phyloP scores from a whole-genome alignment of 331 rosid species.

The Acacia concinna region DNA sequence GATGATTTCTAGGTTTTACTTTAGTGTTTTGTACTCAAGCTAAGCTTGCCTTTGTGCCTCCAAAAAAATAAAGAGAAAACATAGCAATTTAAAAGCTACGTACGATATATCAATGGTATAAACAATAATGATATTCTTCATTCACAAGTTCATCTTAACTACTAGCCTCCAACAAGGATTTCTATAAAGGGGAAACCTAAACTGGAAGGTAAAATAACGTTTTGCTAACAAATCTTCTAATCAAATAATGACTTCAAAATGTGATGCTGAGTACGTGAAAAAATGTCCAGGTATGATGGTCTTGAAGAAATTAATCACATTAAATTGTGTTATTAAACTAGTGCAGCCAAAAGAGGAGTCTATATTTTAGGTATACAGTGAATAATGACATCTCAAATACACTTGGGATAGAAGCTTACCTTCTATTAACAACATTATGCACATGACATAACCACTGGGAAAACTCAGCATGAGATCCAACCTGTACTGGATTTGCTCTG shows the following conservation, averaged over 20 bases:
- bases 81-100: not conserved
- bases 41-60: too few relatives aligned
- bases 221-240: not conserved
- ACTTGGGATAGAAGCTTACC: constrained; percentile 43
- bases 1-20: too few relatives aligned
- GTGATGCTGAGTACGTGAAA: not conserved
- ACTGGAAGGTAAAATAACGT: not conserved
- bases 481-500: constrained; percentile 74
- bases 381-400: too few relatives aligned
- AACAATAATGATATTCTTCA: not conserved
- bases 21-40: too few relatives aligned
- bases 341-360: too few relatives aligned
- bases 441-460: constrained; percentile 86
- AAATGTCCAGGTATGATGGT: not conserved
- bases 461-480: constrained; percentile 67
- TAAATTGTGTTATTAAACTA: too few relatives aligned
- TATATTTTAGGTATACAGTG: too few relatives aligned
- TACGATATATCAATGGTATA: not conserved
- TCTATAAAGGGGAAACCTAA: too few relatives aligned
- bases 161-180: not conserved
- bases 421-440: constrained; percentile 85
- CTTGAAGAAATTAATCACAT: not conserved
- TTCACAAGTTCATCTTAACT: not conserved
- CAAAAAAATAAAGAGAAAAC: too few relatives aligned
- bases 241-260: not conserved